Evolutionary conservation across 768 basidiomycete species (phyloP).

Genomic region (Lactifluus echinatus): DNA sequence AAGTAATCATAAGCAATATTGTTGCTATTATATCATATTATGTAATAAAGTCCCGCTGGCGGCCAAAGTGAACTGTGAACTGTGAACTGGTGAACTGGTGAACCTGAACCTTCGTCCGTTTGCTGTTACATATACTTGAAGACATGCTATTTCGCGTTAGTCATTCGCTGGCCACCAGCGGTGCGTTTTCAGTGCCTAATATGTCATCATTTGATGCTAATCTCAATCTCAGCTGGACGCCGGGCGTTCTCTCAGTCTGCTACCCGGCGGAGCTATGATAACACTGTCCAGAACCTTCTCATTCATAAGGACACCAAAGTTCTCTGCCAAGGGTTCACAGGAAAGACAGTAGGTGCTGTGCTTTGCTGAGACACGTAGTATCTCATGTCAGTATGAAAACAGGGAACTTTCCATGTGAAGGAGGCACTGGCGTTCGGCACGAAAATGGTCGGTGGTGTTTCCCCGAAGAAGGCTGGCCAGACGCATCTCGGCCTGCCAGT

Average conservation of each 20-base stretch:
- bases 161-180: slow-evolving; percentile 43
- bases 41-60: neutral
- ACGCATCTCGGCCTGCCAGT: slow-evolving; percentile 93
- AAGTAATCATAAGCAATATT: no score
- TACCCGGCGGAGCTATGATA: slow-evolving; percentile 69
- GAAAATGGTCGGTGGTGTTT: slow-evolving; percentile 96
- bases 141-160: slow-evolving; percentile 56
- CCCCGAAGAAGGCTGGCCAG: slow-evolving; percentile 92
- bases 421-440: slow-evolving; percentile 95
- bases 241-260: slow-evolving; percentile 77
- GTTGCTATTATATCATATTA: neutral
- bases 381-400: neutral
- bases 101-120: neutral
- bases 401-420: slow-evolving; percentile 95
- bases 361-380: neutral
- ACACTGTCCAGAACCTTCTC: slow-evolving; percentile 84
- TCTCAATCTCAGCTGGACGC: slow-evolving; percentile 44
- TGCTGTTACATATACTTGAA: slow-evolving; percentile 1
- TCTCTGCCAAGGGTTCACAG: slow-evolving; percentile 82
- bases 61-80: neutral
- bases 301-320: slow-evolving; percentile 95
- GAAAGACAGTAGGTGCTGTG: slow-evolving; percentile 66
- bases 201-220: neutral
- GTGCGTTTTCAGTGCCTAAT: slow-evolving; percentile 30
- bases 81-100: no score